phyloP scores from a whole-genome alignment of 2,329 filamentous ascomycete species.

The Botrytis tulipae region DNA sequence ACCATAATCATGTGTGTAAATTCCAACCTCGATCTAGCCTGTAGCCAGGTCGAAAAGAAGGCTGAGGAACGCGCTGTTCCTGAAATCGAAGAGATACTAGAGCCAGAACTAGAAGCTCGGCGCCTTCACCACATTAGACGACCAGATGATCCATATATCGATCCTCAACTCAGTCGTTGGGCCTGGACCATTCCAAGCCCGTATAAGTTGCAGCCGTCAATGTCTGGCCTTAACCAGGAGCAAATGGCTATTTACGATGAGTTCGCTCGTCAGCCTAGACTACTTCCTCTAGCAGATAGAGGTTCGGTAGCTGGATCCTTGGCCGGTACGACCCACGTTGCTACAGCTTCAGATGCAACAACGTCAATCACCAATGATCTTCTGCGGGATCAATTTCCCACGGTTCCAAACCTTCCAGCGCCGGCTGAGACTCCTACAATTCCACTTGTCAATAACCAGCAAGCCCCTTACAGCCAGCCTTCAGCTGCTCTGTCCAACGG shows the following conservation, averaged over 20 bases:
- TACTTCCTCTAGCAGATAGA: constrained; percentile 38
- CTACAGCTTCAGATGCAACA: constrained; percentile 60
- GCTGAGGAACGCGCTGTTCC: constrained; percentile 90
- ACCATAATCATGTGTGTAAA: constrained; percentile 99
- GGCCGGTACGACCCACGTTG: constrained; percentile 54
- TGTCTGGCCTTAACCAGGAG: constrained; percentile 77
- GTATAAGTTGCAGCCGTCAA: constrained; percentile 75
- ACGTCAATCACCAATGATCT: constrained; percentile 62
- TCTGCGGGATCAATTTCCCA: constrained; percentile 59
- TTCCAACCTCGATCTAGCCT: constrained; percentile 91
- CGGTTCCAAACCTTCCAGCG: constrained; percentile 57
- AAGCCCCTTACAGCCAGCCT: constrained; percentile 56
- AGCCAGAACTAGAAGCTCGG: constrained; percentile 73
- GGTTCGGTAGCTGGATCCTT: constrained; percentile 40
- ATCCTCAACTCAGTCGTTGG: constrained; percentile 81
- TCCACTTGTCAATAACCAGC: constrained; percentile 48
- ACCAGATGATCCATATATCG: constrained; percentile 81
- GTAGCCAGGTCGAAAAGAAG: constrained; percentile 90
- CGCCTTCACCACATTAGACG: constrained; percentile 72
- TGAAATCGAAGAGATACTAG: constrained; percentile 93
- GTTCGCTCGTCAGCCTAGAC: constrained; percentile 82
- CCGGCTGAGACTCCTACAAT: constrained; percentile 59
- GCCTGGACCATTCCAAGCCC: constrained; percentile 91
- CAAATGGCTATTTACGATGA: constrained; percentile 97
- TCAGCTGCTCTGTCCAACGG: constrained; percentile 51